A percentile compares a stretch with the other conserved stretches of the same genome.
Evolutionary conservation across 192 early-diverging fungal genomes (phyloP).

Genomic region (Entomortierella parvispora): DNA sequence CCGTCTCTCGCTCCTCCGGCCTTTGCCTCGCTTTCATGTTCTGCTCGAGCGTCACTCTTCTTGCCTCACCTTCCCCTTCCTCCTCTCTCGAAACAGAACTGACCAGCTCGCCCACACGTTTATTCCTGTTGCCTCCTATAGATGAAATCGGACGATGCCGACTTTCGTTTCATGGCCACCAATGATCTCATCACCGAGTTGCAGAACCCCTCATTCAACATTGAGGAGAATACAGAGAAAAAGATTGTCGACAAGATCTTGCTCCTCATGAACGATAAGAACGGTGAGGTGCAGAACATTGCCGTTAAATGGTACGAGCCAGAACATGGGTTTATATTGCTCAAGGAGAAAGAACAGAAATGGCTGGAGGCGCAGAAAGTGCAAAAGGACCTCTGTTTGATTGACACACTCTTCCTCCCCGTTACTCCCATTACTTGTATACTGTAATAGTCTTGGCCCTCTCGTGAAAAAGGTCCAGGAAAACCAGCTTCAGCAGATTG

Average conservation of each 20-base stretch:
- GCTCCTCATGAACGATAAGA: conserved; percentile 78
- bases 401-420: neutral
- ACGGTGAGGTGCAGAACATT: conserved; percentile 88
- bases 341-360: neutral
- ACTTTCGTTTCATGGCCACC: conserved; percentile 89
- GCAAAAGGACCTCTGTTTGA: neutral
- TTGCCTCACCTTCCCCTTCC: neutral
- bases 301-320: conserved; percentile 71
- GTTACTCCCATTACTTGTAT: neutral
- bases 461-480: conserved; percentile 80
- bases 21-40: too few relatives aligned
- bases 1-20: too few relatives aligned
- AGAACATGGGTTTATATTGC: too few relatives aligned
- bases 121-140: conserved; percentile 17
- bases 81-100: neutral
- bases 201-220: conserved; percentile 63
- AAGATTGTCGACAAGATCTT: conserved; percentile 66
- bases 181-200: conserved; percentile 83
- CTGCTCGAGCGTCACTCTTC: too few relatives aligned
- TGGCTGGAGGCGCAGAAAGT: neutral
- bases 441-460: conserved; percentile 71
- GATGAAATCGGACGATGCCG: conserved; percentile 75
- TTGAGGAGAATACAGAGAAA: conserved; percentile 72
- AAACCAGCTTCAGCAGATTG: conserved; percentile 70
- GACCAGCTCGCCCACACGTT: neutral